Evolutionary conservation across 495 filamentous ascomycete species (phyloP), one percentile per base, ranked within the genome.

Genomic region (Talaromyces nanjingensis): DNA sequence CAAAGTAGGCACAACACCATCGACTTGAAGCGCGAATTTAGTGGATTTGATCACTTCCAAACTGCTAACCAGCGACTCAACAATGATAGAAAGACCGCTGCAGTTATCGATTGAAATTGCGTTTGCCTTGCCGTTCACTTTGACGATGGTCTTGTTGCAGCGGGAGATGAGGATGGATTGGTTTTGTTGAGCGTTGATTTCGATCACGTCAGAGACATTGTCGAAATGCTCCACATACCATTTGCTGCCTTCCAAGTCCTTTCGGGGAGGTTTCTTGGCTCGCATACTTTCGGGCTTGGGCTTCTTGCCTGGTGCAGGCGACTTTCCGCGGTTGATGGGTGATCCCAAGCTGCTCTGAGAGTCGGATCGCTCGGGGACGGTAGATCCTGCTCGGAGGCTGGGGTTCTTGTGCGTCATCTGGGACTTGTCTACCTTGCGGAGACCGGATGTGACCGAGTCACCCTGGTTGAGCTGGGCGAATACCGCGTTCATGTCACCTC

Each of bases 321-420:
- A 92, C 82, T 92, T 96, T 31, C 81, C 83, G 18, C 90, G 84
- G 27, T 64, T 64, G n/a, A 71, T 64, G 11, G 73, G 73, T 3
- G 72, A 74, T 29, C 65, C 63, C 20, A 73, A 65, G 47, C 79
- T 81, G 53, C 74, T 79, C 24, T 76, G 72, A 53, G 86, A 84
- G 59, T 81, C 76, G 52, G 82, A 85, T 64, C 83, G 77, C 29
- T 76, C 79, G 6, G 79, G 74, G 6, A 92, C 91, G 11, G 84
- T 83, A 8, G 88, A 89, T 59, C 82, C 79, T 12, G 89, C 85
- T 42, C 94, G 87, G 25, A 99, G 81, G 22, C 85, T 84, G n/a
- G 96, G 94, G 77, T 99, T 99, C 80, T 97, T 98, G 80, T 99
- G 94, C 55, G 94, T 98, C 92, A 97, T 96, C 70, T 97, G 77